phyloP scores from a whole-genome alignment of 106 monocot species.

The Acanthochlamys bracteata region DNA sequence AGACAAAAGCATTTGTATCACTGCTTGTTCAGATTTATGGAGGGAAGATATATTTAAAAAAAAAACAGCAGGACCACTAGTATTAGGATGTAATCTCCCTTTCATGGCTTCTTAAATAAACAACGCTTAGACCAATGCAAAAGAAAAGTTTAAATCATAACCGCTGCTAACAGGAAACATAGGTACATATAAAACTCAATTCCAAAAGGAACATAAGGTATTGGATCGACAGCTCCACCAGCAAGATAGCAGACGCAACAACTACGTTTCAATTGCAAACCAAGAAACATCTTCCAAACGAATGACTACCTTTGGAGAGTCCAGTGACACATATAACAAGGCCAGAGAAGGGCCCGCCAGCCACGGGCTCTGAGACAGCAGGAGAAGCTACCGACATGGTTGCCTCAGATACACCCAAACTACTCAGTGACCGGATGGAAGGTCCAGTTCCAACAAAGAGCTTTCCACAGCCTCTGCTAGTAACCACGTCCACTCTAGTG shows the following conservation, averaged over 20 bases:
- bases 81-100: too few species aligned
- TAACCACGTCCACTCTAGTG: slow-evolving; percentile 59
- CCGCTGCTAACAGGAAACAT: too few species aligned
- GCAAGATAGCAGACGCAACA: too few species aligned
- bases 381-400: slow-evolving; percentile 35
- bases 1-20: slow-evolving; percentile 5
- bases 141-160: too few species aligned
- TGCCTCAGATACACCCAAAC: slow-evolving; percentile 13
- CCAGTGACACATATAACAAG: slow-evolving; percentile 91
- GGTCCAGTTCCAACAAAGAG: slow-evolving; percentile 26
- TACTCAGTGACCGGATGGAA: slow-evolving; percentile 17
- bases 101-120: too few species aligned
- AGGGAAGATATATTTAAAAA: neutral
- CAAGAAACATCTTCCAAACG: neutral
- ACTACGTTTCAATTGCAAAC: neutral
- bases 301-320: slow-evolving; percentile 76
- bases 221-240: too few species aligned
- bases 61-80: too few species aligned
- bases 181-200: too few species aligned
- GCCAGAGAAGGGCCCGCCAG: slow-evolving; percentile 52
- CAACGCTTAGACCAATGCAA: too few species aligned
- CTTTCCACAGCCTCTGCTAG: slow-evolving; percentile 72
- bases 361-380: slow-evolving; percentile 9
- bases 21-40: neutral
- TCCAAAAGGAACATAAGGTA: too few species aligned